Percentiles rank a stretch among this genome's conserved stretches.
phyloP scores from a whole-genome alignment of 73 alveolate species.

The Symbiodinium natans region DNA sequence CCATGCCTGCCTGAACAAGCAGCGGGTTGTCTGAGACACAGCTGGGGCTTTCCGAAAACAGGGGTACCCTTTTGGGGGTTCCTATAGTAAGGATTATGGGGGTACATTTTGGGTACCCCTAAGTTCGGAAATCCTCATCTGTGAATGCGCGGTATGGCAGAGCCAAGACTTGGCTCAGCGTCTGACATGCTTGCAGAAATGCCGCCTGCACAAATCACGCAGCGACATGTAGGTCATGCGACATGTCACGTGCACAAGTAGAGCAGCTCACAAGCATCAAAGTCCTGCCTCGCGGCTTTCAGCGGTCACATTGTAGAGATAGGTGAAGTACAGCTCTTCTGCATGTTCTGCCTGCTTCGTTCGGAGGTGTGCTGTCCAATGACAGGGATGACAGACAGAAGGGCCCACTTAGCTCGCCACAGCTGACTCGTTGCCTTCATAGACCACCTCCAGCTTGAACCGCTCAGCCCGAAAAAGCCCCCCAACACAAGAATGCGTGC shows the following conservation, averaged over 20 bases:
- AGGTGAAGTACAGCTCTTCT: constrained; percentile 80
- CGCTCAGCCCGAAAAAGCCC: too few species aligned
- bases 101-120: too few species aligned
- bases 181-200: constrained; percentile 37
- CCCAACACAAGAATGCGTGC: too few species aligned
- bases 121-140: too few species aligned
- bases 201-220: neutral
- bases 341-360: constrained; percentile 50
- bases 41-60: neutral
- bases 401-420: neutral
- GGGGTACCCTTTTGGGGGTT: too few species aligned
- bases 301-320: constrained; percentile 73
- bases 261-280: too few species aligned
- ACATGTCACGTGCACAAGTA: too few species aligned
- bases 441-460: neutral
- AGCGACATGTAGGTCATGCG: neutral
- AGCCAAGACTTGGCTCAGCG: too few species aligned
- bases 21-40: neutral
- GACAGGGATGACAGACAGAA: too few species aligned
- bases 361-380: neutral
- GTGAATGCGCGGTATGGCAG: too few species aligned
- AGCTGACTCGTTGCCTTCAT: neutral
- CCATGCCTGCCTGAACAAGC: constrained; percentile 53
- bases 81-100: too few species aligned
- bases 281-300: constrained; percentile 22